Base-by-base conservation (phyloP, 768 basidiomycete genomes). In the Termitomyces sp. region DNA sequence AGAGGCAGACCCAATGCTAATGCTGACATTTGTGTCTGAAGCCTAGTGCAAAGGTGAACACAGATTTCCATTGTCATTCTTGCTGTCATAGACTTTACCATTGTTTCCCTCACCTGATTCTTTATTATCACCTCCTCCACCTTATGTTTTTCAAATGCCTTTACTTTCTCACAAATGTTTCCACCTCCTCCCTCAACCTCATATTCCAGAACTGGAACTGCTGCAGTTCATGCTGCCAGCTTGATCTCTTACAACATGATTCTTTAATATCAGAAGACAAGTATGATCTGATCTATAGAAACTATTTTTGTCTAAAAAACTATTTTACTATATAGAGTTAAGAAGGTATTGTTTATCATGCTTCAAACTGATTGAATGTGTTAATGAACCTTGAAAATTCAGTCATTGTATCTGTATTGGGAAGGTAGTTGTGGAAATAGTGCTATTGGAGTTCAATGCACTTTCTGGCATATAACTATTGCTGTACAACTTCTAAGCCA, bases 201-300 rank as follows among this genome's bases (percentile, higher is more conserved):
- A 83, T 77, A 65, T 92, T 93, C 52, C 80, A 77, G 64, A 86
- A 85, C 66, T 85, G 80, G 61, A 95, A 76, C 69, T 94, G 90
- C 72, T 92, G 88, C 47, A 95, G 76, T 73, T 94, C 92, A 63
- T 93, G 96, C 73, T 96, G 94, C 94, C 95, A 97, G 62, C 90
- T 92, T 32, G 87, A 87, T 10, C 82, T 85, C 5, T 86, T 75
- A 14, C 73, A 69, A n/a, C 78, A 79, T 11, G 4, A 12, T 25
- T n/a, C n/a, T n/a, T 11, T 3, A 25, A 7, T 32, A 5, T 35
- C 16, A 27, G 14, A 4, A 32, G n/a, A 41, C 11, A 21, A 5
- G n/a, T 23, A 32, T n/a, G 9, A 21, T 16, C 23, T n/a, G 1
- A 16, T 12, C 32, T 2, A 14, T 41, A 19, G 14, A 17, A 27